Base-by-base conservation (phyloP, 192 early-diverging fungal genomes). In the Coemansia sp. region DNA sequence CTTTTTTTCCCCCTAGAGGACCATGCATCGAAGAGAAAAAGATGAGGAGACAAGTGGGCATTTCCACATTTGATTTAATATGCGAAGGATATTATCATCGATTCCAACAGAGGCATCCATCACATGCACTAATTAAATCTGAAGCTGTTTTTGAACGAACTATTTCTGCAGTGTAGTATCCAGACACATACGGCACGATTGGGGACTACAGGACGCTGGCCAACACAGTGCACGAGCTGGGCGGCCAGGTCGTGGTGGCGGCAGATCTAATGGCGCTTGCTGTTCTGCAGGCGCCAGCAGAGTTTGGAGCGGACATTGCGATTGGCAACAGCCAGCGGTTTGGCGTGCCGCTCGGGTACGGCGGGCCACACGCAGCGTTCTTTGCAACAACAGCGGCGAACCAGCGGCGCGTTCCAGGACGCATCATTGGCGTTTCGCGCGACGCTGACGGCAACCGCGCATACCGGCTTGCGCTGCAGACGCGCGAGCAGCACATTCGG, bases 281-380 rank as follows among this genome's bases (percentile, higher is more conserved):
- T 13, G 69, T 99, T 41, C 82, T 99, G 40, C 93, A 92, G 73
- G 84, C 95, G 52, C 98, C 98, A 13, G 95, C 92, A 49, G 95
- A 97, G 80, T 98, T 91, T 74, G 98, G 98, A 61, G 96, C 91
- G 41, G 98, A 99, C 78, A 98, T 99, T 80, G 98, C 92, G 39
- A 87, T 99, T 41, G 98, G 98, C 66, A 98, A 96, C 87, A 92
- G 88, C 15, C 98, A 99, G 80, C 90, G 98, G 41, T 99, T 99
- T 70, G 98, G 98, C 76, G 96, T 99, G 47, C 98, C 98, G 6
- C 88, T 99, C 41, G 98, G 98, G 47, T 98, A 95, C 76, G 98
- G 98, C 73, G 98, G 98, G 49, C 98, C 98, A 21, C 98, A 99
- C 75, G 98, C 98, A 6, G 98, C 98, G 21, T 99, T 99, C 87